Evolutionary conservation across 495 filamentous ascomycete species (phyloP), one percentile per base, ranked within the genome.

Genomic region (Podospora pseudopauciseta): DNA sequence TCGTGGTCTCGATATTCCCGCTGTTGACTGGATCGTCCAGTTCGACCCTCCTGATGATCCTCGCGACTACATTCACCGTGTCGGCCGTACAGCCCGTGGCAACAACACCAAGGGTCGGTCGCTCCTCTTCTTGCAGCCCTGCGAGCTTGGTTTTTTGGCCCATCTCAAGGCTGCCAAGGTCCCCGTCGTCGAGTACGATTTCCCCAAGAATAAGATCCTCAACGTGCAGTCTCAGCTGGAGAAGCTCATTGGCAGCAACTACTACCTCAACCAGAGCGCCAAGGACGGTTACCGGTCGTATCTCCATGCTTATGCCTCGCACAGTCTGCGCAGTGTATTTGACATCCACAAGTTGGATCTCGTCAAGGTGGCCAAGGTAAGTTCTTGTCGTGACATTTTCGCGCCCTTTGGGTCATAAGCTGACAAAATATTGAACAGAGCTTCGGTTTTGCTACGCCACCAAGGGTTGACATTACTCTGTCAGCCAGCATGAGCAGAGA

Each of bases 181-280:
- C 0, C 95, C 95, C 0, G 90, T 99, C 3, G 92, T 97, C 13
- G 95, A 99, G 79, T 97, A 96, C 70, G 94, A 97, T 70, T 95
- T 99, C 75, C 94, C 94, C 9, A 83, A 85, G 60, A 93, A 91
- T 81, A 96, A 96, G 85, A 91, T 99, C 68, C 84, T 92, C 64
- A 95, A 97, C 71, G 91, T 98, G n/a, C 93, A 97, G 75, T 91
- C 89, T 11, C 96, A 98, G 78, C 86, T 98, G 2, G 94, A 98
- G 84, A 93, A 93, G 76, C 84, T 97, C 63, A 96, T 99, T 69
- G 86, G 88, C 15, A 89, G 94, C 76, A 97, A 99, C 78, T 99
- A 97, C 82, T 97, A 97, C 76, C 83, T 99, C 30, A 94, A 97
- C 80, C 93, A 96, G 85, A 85, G 83, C 65, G 87, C 86, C 28